These are phyloP conservation scores for barley (Hordeum vulgare) DNA, from an alignment of 176 grass and related monocot species.

Conservation along the genomic window DNA sequence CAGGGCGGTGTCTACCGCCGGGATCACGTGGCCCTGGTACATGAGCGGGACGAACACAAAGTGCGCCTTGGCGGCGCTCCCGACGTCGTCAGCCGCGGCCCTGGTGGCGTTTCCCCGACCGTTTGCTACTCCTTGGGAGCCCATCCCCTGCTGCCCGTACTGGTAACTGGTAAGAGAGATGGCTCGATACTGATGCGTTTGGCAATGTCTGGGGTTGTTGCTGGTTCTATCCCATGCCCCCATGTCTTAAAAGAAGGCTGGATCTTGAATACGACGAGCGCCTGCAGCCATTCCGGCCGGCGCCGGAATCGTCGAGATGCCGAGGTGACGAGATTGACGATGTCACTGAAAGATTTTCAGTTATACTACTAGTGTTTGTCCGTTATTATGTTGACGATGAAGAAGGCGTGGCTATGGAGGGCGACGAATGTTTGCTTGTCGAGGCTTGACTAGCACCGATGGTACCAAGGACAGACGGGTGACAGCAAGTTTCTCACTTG, in stretches of 20 bases:
- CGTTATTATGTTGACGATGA: not conserved
- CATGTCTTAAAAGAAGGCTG: not conserved
- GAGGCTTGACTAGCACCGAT: not conserved
- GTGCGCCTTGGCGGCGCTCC: constrained; percentile 25
- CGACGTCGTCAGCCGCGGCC: not conserved
- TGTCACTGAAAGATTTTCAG: not conserved
- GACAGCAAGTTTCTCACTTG: not conserved
- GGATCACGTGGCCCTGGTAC: constrained; percentile 51
- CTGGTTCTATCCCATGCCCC: not conserved
- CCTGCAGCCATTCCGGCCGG: not conserved
- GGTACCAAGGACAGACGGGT: not conserved
- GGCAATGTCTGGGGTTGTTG: not conserved
- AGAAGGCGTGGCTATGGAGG: not conserved
- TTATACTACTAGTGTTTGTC: not conserved
- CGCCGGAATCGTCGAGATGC: not conserved
- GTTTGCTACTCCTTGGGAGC: not conserved
- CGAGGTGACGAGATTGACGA: not conserved
- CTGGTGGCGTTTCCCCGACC: not conserved
- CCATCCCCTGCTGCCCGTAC: not conserved
- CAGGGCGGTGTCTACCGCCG: constrained; percentile 36
- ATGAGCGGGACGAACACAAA: constrained; percentile 50
- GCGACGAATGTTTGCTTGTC: not conserved
- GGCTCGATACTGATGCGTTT: not conserved
- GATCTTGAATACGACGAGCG: not conserved
- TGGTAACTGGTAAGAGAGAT: not conserved